Evolutionary conservation across 306 rosid genomes (phyloP), one percentile per base, ranked within the genome.

Genomic region (Erythrophleum fordii): DNA sequence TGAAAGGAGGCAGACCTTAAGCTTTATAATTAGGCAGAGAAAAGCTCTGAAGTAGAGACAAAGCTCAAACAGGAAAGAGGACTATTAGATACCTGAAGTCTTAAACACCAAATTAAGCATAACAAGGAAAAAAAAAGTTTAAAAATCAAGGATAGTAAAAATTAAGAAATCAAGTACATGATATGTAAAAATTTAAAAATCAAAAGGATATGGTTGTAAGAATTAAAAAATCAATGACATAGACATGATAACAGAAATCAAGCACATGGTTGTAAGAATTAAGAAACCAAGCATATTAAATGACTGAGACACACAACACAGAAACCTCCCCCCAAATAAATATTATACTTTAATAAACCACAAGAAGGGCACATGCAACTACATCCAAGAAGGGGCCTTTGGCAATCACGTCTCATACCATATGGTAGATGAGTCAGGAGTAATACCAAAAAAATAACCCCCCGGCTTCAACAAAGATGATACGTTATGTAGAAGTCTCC

Each of bases 401-500:
- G 68, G 69, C 60, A 82, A 85, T 72, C 77, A 51, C 79, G 80
- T 61, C 82, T 67, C 98, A 77, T 90, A 95, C 99, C 99, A 93
- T 95, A 95, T 93, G 75, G 97, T 93, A 89, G 98, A 93, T 70
- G 98, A 95, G 94, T 95, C 99, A 62, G 99, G 93, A 87, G 98
- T 93, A 89, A 95, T 93, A 85, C 98, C 99, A 5, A 95, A 89
- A 95, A 95, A 93, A 81, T 93, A 93, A 83, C 99, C 99, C 88
- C 99, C 98, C 0, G 99, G 97, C 77, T 95, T 95, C 87, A 95
- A 87, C 86, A 95, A 86, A 29, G 89, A 82, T 35, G 99, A 91
- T 70, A 93, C 98, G 37, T 95, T 95, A 28, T 88, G 92, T 45
- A 95, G 85, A 69, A 95, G 97, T 73, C 87, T 90, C 79, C 82